phyloP scores from a whole-genome alignment of 768 basidiomycete genomes.

The Lentinula edodes region DNA sequence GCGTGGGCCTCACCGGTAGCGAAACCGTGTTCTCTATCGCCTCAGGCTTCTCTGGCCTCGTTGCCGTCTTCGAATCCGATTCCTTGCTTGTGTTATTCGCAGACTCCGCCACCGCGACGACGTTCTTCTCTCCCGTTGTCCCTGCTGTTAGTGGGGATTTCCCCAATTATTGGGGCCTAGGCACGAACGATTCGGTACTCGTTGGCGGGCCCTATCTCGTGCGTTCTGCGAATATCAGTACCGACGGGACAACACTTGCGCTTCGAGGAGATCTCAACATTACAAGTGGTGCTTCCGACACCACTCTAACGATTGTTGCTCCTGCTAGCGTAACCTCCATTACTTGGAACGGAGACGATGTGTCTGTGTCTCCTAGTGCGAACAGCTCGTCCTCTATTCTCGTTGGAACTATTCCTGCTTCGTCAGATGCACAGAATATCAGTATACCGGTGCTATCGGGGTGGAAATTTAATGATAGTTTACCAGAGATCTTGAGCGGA shows the following conservation, averaged over 20 bases:
- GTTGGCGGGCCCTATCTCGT: constrained; percentile 64
- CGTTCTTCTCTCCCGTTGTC: constrained; percentile 74
- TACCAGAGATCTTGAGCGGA: constrained; percentile 56
- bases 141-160: constrained; percentile 35
- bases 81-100: constrained; percentile 64
- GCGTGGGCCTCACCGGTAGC: constrained; percentile 9
- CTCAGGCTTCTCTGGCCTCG: constrained; percentile 49
- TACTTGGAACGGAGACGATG: constrained; percentile 64
- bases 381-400: constrained; percentile 14
- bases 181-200: constrained; percentile 64
- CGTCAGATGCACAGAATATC: background rate
- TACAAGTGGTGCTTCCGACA: constrained; percentile 20
- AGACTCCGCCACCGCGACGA: constrained; percentile 59
- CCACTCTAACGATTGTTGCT: constrained; percentile 57
- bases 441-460: constrained; percentile 15
- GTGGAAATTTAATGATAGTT: constrained; percentile 75
- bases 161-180: constrained; percentile 65
- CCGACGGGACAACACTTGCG: constrained; percentile 37
- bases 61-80: constrained; percentile 62
- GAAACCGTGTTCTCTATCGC: constrained; percentile 49
- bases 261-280: constrained; percentile 66
- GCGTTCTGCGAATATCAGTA: constrained; percentile 45
- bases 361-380: constrained; percentile 10
- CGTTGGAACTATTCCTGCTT: background rate
- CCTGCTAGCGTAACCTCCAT: constrained; percentile 47